A percentile compares a stretch with the other conserved stretches of the same genome.
These are phyloP conservation scores for Pestalotiopsis sp. DNA, from an alignment of 2,329 filamentous ascomycete genomes.

Conservation along the genomic window DNA sequence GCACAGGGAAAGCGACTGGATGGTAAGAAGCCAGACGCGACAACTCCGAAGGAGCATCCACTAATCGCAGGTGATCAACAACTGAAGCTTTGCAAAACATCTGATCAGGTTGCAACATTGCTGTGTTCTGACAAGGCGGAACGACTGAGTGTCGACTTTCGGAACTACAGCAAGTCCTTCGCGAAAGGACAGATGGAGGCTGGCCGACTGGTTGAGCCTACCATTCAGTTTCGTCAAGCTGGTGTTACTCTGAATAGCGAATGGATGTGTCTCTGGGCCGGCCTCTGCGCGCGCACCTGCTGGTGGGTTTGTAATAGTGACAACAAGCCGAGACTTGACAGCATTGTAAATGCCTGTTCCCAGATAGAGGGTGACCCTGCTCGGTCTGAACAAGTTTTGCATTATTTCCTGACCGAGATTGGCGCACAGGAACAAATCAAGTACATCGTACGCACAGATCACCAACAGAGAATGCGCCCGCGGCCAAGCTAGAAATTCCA, in stretches of 20 bases:
- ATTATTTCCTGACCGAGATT: background rate
- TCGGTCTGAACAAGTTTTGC: background rate
- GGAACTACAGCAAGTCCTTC: background rate
- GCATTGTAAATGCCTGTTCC: background rate
- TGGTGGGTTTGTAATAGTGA: background rate
- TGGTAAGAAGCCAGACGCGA: no score
- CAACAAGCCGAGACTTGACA: background rate
- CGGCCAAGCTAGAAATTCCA: no score
- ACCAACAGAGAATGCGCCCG: no score
- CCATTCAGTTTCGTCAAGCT: constrained; percentile 5
- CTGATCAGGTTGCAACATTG: background rate
- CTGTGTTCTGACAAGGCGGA: background rate
- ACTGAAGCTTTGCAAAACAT: background rate
- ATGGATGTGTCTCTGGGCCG: background rate
- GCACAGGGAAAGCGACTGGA: background rate
- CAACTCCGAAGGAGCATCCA: background rate
- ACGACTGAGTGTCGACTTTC: background rate
- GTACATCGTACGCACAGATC: background rate
- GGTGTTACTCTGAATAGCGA: background rate
- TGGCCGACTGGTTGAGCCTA: background rate
- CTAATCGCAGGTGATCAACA: background rate
- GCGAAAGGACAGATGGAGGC: background rate
- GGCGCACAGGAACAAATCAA: background rate
- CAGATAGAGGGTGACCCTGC: background rate
- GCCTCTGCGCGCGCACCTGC: background rate